Conservation (phyloP, 768 basidiomycete genomes). For the Panus rudis region DNA sequence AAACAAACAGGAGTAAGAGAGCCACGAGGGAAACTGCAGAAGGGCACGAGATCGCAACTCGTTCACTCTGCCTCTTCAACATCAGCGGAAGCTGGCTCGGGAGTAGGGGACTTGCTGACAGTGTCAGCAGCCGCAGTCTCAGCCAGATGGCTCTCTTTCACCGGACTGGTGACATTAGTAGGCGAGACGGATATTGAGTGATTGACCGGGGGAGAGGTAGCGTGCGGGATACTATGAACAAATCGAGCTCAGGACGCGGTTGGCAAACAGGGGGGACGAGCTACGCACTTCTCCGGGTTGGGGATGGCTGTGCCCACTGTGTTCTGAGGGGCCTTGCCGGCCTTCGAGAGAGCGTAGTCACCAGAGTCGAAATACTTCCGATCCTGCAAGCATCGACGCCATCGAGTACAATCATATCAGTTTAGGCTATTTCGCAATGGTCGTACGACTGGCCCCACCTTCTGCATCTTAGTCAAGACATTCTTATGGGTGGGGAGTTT, state of each 20-base stretch:
- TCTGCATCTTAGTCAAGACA: constrained; percentile 89
- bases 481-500: constrained; percentile 94
- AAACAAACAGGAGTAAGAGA: too few species aligned
- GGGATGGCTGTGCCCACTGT: constrained; percentile 94
- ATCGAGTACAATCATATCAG: too few species aligned
- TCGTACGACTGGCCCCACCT: constrained; percentile 41
- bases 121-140: too few species aligned
- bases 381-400: constrained; percentile 55
- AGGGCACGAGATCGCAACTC: too few species aligned
- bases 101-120: too few species aligned
- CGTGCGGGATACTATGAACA: constrained; percentile 77
- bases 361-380: constrained; percentile 99
- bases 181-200: constrained; percentile 61
- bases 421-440: not conserved
- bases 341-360: constrained; percentile 96
- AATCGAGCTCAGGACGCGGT: not conserved
- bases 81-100: too few species aligned
- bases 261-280: not conserved
- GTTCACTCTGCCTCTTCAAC: too few species aligned
- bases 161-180: constrained; percentile 50
- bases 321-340: constrained; percentile 82
- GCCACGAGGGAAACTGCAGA: too few species aligned
- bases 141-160: constrained; percentile 50
- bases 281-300: constrained; percentile 86
- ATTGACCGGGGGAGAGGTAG: constrained; percentile 55